Percentiles rank a stretch among this genome's conserved stretches.
Conservation (phyloP, 2,329 filamentous ascomycete species). For the Parastagonospora avenae region DNA sequence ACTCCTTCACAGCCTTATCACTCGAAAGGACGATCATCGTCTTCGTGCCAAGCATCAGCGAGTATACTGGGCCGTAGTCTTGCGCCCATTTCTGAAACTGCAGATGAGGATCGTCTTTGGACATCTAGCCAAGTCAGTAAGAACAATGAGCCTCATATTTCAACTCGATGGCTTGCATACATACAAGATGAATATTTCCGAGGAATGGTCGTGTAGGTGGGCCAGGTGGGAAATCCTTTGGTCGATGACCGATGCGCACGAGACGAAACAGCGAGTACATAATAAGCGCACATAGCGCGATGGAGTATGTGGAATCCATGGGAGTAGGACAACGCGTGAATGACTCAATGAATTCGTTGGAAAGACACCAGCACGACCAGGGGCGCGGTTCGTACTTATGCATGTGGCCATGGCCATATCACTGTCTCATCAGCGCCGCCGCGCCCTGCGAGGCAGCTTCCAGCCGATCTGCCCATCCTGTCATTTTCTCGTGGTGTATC, state of each 20-base stretch:
- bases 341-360: too few species aligned
- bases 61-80: slow-evolving; percentile 59
- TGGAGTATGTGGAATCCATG: not conserved
- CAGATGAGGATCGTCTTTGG: slow-evolving; percentile 43
- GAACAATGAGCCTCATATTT: too few species aligned
- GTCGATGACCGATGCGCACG: slow-evolving; percentile 24
- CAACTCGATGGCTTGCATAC: too few species aligned
- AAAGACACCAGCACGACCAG: too few species aligned
- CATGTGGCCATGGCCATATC: too few species aligned
- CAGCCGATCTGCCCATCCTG: too few species aligned
- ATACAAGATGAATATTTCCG: slow-evolving; percentile 58
- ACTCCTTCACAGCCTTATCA: slow-evolving; percentile 54
- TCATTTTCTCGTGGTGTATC: too few species aligned
- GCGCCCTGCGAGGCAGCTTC: too few species aligned
- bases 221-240: slow-evolving; percentile 52
- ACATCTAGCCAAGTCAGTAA: slow-evolving; percentile 17
- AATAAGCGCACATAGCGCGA: not conserved
- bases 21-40: slow-evolving; percentile 55
- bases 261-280: slow-evolving; percentile 1
- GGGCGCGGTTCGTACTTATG: too few species aligned
- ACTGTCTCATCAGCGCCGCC: too few species aligned
- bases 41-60: slow-evolving; percentile 56
- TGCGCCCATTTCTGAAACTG: slow-evolving; percentile 60
- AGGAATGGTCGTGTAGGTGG: slow-evolving; percentile 57
- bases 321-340: too few species aligned